Evolutionary conservation across 371 early-diverging fungal genomes (phyloP), one percentile per base, ranked within the genome.

Genomic region (Lichtheimia hyalospora): DNA sequence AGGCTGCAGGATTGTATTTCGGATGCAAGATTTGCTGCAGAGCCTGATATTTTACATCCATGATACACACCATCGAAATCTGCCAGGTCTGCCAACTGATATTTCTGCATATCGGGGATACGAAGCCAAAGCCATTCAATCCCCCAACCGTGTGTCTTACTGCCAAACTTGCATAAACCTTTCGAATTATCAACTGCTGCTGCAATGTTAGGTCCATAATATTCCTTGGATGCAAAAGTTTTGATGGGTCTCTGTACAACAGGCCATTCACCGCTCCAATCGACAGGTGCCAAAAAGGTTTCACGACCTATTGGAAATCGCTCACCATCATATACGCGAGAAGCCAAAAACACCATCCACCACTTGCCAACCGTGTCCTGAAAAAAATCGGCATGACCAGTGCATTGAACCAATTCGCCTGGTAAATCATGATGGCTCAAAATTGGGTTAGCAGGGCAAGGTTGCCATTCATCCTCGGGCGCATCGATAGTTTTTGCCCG

Each of bases 181-280:
- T 52, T 10, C 28, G 34, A 54, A 18, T 20, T 14, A 20, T 34
- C 42, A 53, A 53, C 10, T 27, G 18, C 25, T 51, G 34, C 28
- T 20, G 25, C 24, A 13, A 52, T 27, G 14, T 52, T 52, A 52
- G 28, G 52, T 13, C 34, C 34, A 34, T 34, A 10, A 8, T 34
- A 34, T 34, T 34, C 34, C 34, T 34, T 34, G 6, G 6, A 28
- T 7, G 57, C 16, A 41, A 44, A 34, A 13, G 54, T 59, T 21
- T 59, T 25, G 39, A 63, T 44, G 12, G 64, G 64, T 10, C 53
- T 20, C 42, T 60, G 23, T 28, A 64, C 50, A 14, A 20, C 44
- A 3, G 68, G 68, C 68, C 68, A 67, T n/a, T 51, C 64, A 13
- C 64, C 64, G 24, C 55, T 41, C 68, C 68, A 67, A 23, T 46